Evolutionary conservation across 2,329 filamentous ascomycete genomes (phyloP).

Genomic region (Gremmenia infestans): DNA sequence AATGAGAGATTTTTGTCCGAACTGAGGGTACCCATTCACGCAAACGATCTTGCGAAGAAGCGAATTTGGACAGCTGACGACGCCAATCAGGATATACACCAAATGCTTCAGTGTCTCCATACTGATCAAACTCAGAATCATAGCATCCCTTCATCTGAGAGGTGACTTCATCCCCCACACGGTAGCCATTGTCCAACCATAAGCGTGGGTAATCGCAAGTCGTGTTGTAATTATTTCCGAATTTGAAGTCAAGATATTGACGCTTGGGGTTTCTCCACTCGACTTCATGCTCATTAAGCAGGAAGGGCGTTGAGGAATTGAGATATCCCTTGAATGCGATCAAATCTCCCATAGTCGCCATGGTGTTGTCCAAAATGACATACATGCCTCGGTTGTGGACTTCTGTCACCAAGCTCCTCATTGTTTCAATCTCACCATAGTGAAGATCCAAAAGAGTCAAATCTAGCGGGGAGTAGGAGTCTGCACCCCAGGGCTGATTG

Average conservation of each 20-base stretch:
- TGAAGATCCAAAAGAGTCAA: conserved; percentile 60
- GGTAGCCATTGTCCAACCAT: conserved; percentile 50
- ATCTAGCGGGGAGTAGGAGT: conserved; percentile 56
- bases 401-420: conserved; percentile 52
- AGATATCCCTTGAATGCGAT: conserved; percentile 57
- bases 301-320: conserved; percentile 54
- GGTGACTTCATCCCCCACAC: conserved; percentile 38
- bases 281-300: conserved; percentile 47
- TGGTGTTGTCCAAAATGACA: conserved; percentile 61
- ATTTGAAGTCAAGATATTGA: conserved; percentile 52
- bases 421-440: conserved; percentile 53
- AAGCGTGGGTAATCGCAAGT: conserved; percentile 56
- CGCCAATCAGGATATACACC: conserved; percentile 59
- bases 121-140: conserved; percentile 57
- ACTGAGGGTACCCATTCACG: conserved; percentile 58
- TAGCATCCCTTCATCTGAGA: conserved; percentile 50
- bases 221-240: conserved; percentile 47
- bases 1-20: conserved; percentile 49
- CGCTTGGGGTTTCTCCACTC: conserved; percentile 47
- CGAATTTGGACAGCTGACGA: conserved; percentile 61
- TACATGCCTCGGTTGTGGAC: conserved; percentile 62
- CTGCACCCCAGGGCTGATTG: conserved; percentile 59
- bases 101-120: conserved; percentile 53
- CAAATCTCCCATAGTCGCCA: conserved; percentile 60
- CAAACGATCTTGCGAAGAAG: conserved; percentile 61